Base-by-base conservation (phyloP, 2,329 filamentous ascomycete genomes). In the Hypomyces perniciosus region DNA sequence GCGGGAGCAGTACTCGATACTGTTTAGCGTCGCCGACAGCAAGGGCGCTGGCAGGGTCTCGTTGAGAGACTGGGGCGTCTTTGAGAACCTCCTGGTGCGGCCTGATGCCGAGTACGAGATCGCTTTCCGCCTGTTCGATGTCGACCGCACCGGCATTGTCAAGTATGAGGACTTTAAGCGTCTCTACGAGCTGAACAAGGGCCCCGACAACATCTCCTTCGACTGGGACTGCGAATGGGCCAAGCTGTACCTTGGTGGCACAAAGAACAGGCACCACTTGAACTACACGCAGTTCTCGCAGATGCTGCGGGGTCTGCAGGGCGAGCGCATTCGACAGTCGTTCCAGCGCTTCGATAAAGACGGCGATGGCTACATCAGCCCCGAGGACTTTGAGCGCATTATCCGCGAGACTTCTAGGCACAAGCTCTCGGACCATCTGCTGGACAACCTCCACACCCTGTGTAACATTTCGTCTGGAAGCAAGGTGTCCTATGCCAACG, bases 51-150 rank as follows among this genome's bases (percentile, higher is more conserved):
- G 91, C 56, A 84, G 80, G 61, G 77, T 99, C 60, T 87, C 75
- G 60, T 74, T 97, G 49, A 76, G 83, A 54, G 93, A 99, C 73
- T 99, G 92, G 90, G 84, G 81, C 43, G 86, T 87, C 57, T 99
- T 97, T 71, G 89, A 96, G 73, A 95, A 95, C 74, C 81, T 99
- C 56, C 84, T 99, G 53, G 79, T 80, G 60, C 97, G 96, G 73
- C 88, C 93, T 55, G 93, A 97, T 65, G 93, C 93, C 68, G 93
- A 99, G 74, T 99, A 99, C 73, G 91, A 97, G 71, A 96, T 99
- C 62, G 92, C 93, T 12, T 99, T 97, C 74, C 88, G 93, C 62
- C 80, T 99, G 50, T 99, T 99, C 71, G 92, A 97, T 65, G 79
- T 89, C 61, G 84, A 92, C 46, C 82, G 88, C 55, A 87, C 83